Evolutionary conservation across 129 eudicot species (phyloP), one percentile per base, ranked within the genome.

Genomic region (Flaveria brownii): DNA sequence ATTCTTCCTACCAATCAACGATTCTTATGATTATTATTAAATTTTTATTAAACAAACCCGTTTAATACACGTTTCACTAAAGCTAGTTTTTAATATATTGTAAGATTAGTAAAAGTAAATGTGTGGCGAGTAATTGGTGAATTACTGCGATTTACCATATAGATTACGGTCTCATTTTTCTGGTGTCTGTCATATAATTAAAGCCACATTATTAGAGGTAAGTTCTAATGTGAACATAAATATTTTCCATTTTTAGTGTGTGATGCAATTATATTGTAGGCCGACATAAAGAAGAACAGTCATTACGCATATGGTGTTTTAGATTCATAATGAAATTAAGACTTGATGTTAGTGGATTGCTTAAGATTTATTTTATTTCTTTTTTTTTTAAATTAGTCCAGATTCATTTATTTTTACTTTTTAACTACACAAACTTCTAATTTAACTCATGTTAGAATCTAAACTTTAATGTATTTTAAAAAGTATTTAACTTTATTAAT

Each of bases 181-280:
- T 56, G 28, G 62, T 18, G 63, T 14, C 14, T 56, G 11, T 20
- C 63, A 56, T 18, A 20, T 56, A 30, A 9, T 1, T 9, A 56
- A 18, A 18, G 14, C 10, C 17, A 49, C 14, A 49, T 49, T 49
- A 49, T 13, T 13, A 15, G 54, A 12, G 16, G 17, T 0, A 2
- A 14, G 54, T 47, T 18, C 23, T 56, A 56, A 18, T 56, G 62
- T 56, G 62, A 56, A 56, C 62, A 56, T 56, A 57, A 18, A 57
- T 57, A 57, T 57, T 57, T 57, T 18, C 33, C 9, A 55, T 57
- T 57, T 57, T 9, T 20, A 20, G 12, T 57, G 30, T 57, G 6
- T 57, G 64, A 57, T 57, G 14, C 64, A 57, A 18, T 8, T 30
- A 30, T 30, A 30, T 4, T 18, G 30, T 57, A 9, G 64, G 64